Base-by-base conservation (phyloP, 2,329 filamentous ascomycete genomes). In the Fusarium sp. region DNA sequence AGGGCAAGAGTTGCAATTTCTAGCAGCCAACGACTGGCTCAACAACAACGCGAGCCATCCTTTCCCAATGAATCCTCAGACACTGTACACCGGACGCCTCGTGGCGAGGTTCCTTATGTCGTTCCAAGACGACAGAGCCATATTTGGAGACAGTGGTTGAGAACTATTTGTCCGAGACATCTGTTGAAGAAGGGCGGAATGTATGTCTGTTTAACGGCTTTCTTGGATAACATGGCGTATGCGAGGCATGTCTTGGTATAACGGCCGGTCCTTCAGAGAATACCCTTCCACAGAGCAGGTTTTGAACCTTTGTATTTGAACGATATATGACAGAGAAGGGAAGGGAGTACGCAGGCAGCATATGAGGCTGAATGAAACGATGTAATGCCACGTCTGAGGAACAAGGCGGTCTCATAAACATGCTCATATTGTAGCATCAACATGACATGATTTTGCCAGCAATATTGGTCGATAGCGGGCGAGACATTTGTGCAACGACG, bases 41-140 rank as follows among this genome's bases (percentile, higher is more conserved):
- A 79, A 83, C n/a, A 81, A 79, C 61, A 75, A 79, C 51, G 83
- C 83, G 56, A 79, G 79, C 14, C 81, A 86, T 59, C 81, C 83
- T 9, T 85, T 80, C 57, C 83, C 84, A 1, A 80, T 81, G 52
- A 82, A 87, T 63, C 80, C 85, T 18, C 80, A 83, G 18, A 77
- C 82, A 40, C 80, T 86, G 71, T 88, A 88, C 74, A 84, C 81
- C 1, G 87, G 86, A 1, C 82, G 86, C 14, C 79, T 89, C 49
- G 78, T 86, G 57, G 80, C 86, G 55, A 84, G 84, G 73, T 88
- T 89, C 73, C 71, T 89, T 58, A 77, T 88, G 24, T 88, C 86
- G 0, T 89, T 89, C 70, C 79, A 79, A 4, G 80, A 86, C 62
- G 84, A 86, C 72, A 81, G 80, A 70, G 80, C 81, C 61, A 81